Conservation (phyloP, 768 basidiomycete species). For the Serendipita sp. region DNA sequence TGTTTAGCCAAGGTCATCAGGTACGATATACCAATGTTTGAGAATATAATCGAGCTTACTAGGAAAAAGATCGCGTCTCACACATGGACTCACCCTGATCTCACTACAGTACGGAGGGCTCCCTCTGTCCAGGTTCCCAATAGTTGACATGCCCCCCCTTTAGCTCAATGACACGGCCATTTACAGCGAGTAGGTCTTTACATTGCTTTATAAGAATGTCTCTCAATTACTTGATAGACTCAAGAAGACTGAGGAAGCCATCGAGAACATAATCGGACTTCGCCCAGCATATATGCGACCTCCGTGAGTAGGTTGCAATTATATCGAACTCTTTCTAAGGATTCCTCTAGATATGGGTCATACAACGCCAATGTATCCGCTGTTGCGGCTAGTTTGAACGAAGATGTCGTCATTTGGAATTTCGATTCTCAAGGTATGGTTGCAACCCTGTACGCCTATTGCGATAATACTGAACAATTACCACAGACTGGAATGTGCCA, state of each 20-base stretch:
- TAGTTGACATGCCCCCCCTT: neutral
- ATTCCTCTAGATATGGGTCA: neutral
- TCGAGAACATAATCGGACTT: slow-evolving; percentile 6
- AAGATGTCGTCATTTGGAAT: slow-evolving; percentile 14
- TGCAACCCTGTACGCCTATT: neutral
- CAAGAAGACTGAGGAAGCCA: slow-evolving; percentile 4
- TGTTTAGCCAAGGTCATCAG: slow-evolving; percentile 4
- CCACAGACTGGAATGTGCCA: slow-evolving; percentile 11
- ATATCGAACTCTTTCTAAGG: neutral
- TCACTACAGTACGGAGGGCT: neutral
- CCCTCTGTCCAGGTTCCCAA: neutral
- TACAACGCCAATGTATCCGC: slow-evolving; percentile 7
- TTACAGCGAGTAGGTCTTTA: neutral
- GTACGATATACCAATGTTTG: neutral
- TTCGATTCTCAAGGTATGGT: slow-evolving; percentile 11
- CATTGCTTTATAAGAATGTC: neutral
- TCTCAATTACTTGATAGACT: neutral
- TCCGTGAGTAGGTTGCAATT: neutral
- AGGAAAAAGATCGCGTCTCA: slow-evolving; percentile 4
- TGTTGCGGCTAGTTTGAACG: neutral
- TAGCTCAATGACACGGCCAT: neutral
- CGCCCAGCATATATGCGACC: slow-evolving; percentile 7
- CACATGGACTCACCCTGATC: slow-evolving; percentile 8
- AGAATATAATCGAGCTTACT: neutral
- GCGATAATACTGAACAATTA: neutral